Evolutionary conservation across 2,329 filamentous ascomycete species (phyloP), one percentile per base, ranked within the genome.

Genomic region (Cladosporium oxysporum): DNA sequence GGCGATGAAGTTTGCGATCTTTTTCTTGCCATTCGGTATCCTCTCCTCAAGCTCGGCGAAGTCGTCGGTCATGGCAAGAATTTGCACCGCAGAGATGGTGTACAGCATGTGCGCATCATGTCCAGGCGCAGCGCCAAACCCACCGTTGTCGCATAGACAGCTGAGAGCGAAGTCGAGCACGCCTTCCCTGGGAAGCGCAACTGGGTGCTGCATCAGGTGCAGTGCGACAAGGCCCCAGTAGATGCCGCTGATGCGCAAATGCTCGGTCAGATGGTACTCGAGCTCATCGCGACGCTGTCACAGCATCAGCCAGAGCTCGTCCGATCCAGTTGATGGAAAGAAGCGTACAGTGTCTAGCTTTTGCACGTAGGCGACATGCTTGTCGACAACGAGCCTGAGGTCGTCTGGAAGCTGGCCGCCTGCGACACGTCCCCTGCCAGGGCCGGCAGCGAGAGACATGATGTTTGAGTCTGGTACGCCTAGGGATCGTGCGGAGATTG

Each of bases 181-280:
- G 68, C 91, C 88, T 62, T 89, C 84, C 63, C 91, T 88, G 12
- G 94, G 90, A 11, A 99, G 86, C 3, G 90, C 92, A 68, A 96
- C 88, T 1, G 93, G 92, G 65, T 86, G 89, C 58, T 89, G 87
- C 66, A 99, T 87, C 31, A 98, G 85, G 82, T 97, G 91, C 49
- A 98, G 85, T 7, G 94, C 90, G 7, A 90, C 95, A 66, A 99
- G 81, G 16, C 95, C 95, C 95, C 95, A 99, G 80, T 99, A 99
- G 58, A 99, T 87, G 53, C 95, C 95, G 77, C 95, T 97, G 66
- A 99, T 86, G 68, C 95, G 92, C 71, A 99, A 85, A 78, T 99
- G 95, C 80, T 99, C 94, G 16, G 95, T 99, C 76, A 98, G 84
- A 91, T 94, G 97, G 82, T 98, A 99, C 79, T 97, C 93, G 73